Evolutionary conservation across 2,329 filamentous ascomycete species (phyloP).

Genomic region (Zymoseptoria passerinii): DNA sequence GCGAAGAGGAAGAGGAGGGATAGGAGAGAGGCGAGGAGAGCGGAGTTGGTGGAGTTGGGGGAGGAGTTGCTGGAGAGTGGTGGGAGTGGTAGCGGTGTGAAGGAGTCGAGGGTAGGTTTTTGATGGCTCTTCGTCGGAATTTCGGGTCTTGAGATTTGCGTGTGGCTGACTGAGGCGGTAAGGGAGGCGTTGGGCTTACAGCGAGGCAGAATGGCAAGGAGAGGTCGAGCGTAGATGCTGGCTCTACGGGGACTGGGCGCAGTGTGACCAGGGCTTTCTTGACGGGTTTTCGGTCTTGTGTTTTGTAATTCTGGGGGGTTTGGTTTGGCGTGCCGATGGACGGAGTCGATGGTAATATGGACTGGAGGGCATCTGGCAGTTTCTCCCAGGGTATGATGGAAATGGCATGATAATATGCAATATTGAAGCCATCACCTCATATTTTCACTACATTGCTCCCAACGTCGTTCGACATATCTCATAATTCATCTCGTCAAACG

Average conservation of each 20-base stretch:
- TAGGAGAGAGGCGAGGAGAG: neutral
- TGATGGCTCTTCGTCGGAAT: neutral
- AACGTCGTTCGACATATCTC: conserved; percentile 1
- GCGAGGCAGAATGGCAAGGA: neutral
- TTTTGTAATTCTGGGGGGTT: neutral
- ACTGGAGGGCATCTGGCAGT: neutral
- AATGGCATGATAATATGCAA: no score
- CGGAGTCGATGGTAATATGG: neutral
- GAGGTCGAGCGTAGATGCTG: neutral
- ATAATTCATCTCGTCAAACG: conserved; percentile 4
- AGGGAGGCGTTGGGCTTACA: neutral
- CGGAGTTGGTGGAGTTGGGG: neutral
- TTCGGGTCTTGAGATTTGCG: neutral
- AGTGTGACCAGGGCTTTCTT: conserved; percentile 8
- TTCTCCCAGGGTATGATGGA: no score
- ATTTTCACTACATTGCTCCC: neutral
- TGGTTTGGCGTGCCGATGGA: no score
- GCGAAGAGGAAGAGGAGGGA: neutral
- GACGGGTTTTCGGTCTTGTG: conserved; percentile 5
- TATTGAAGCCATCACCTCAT: no score
- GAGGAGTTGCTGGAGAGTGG: neutral
- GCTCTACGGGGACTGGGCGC: neutral
- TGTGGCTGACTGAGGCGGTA: neutral
- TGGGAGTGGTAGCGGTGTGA: neutral
- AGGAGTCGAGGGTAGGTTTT: neutral